Conservation (phyloP, 1,284 basidiomycete species). For the Melampsora americana region DNA sequence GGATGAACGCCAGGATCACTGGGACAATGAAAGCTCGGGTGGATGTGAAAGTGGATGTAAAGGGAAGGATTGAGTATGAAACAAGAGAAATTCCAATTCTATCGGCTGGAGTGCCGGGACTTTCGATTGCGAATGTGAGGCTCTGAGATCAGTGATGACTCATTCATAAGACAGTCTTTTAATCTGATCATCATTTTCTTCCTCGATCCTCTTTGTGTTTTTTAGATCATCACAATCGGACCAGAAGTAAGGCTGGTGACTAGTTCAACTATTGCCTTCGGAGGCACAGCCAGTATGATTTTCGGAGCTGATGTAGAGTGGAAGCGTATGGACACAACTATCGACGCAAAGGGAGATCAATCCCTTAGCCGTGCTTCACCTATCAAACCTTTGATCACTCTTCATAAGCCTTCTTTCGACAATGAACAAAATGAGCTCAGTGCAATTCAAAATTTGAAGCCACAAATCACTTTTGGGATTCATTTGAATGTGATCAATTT, state of each 20-base stretch:
- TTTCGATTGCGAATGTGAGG: conserved; percentile 8
- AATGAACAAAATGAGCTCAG: conserved; percentile 17
- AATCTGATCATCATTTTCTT: not conserved
- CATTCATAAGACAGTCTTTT: not conserved
- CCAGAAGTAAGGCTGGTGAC: conserved; percentile 31
- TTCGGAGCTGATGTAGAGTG: conserved; percentile 31
- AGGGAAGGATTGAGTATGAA: not conserved
- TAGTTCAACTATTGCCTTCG: conserved; percentile 18
- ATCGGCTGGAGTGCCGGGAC: not conserved
- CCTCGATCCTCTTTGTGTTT: not conserved
- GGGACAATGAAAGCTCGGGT: conserved; percentile 19
- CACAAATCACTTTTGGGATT: conserved; percentile 40
- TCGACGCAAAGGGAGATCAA: not conserved
- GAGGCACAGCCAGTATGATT: conserved; percentile 21
- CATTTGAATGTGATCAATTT: not conserved
- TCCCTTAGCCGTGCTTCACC: not conserved
- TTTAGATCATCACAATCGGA: conserved; percentile 39
- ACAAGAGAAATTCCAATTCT: not conserved
- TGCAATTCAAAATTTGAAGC: conserved; percentile 34
- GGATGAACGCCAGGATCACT: conserved; percentile 16
- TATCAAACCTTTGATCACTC: conserved; percentile 6
- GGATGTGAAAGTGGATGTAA: not conserved
- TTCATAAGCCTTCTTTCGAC: conserved; percentile 26
- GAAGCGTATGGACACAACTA: conserved; percentile 23
- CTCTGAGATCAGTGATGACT: not conserved